These are phyloP conservation scores for Penicillium sp. DNA, from an alignment of 2,329 filamentous ascomycete species.

Conservation along the genomic window DNA sequence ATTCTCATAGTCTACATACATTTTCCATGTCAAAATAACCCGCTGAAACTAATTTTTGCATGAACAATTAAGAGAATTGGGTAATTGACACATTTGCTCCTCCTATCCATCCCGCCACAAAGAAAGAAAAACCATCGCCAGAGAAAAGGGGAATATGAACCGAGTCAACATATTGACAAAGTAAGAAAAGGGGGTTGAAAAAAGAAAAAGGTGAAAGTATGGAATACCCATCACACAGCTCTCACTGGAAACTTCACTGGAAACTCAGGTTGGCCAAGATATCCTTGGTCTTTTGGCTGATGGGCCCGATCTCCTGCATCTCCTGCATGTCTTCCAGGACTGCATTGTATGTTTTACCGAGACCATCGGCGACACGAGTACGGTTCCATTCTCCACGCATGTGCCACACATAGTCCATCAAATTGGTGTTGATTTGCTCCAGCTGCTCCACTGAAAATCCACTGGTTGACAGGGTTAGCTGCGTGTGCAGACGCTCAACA, in stretches of 20 bases:
- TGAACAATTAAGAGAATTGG: conserved; percentile 4
- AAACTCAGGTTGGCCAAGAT: conserved; percentile 26
- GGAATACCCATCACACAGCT: neutral
- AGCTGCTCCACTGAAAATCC: conserved; percentile 89
- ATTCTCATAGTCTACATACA: conserved; percentile 8
- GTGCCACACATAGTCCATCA: conserved; percentile 90
- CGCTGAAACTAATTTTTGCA: conserved; percentile 1
- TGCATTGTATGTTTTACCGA: conserved; percentile 71
- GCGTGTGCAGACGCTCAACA: conserved; percentile 58
- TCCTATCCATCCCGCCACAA: conserved; percentile 1
- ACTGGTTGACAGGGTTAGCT: conserved; percentile 65
- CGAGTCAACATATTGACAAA: conserved; percentile 16
- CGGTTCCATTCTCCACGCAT: conserved; percentile 79
- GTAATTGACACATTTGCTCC: conserved; percentile 11
- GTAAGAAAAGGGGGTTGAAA: conserved; percentile 9
- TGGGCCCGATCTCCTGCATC: conserved; percentile 44
- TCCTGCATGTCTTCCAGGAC: conserved; percentile 57
- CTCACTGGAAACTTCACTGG: conserved; percentile 17
- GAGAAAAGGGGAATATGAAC: conserved; percentile 8
- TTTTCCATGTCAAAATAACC: conserved; percentile 2
- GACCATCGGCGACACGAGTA: conserved; percentile 62
- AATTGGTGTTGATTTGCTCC: conserved; percentile 83
- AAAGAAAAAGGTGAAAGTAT: neutral
- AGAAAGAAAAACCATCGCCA: neutral
- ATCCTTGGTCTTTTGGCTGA: conserved; percentile 36